Conservation (phyloP, 1,139 yeast species). For the Hyphopichia burtonii region DNA sequence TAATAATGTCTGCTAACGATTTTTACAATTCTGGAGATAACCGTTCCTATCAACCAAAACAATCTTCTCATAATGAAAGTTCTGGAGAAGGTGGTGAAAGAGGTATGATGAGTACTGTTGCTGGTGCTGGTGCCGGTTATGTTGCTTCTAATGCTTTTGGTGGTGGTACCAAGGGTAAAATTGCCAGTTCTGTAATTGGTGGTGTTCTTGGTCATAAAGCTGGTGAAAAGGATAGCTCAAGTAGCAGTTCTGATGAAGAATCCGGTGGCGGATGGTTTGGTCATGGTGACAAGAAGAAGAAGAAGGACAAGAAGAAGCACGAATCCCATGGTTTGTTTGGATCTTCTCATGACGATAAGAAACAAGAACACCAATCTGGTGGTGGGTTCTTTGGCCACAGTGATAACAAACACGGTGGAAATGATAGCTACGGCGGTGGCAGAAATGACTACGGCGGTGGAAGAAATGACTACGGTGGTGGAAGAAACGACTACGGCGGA, state of each 20-base stretch:
- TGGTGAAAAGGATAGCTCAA: conserved; percentile 30
- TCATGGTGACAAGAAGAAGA: conserved; percentile 8
- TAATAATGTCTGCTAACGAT: conserved; percentile 60
- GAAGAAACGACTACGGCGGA: conserved; percentile 9
- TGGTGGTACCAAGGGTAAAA: conserved; percentile 33
- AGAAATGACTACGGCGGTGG: conserved; percentile 11
- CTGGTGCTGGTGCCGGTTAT: conserved; percentile 65
- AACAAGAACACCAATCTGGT: conserved; percentile 1
- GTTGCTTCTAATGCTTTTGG: conserved; percentile 45
- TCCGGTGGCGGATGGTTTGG: conserved; percentile 13
- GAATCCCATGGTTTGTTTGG: background rate
- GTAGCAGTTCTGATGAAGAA: background rate
- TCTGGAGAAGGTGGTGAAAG: conserved; percentile 41
- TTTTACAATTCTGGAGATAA: conserved; percentile 52
- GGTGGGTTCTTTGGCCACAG: conserved; percentile 6
- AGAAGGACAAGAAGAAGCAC: conserved; percentile 9
- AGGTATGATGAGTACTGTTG: conserved; percentile 53
- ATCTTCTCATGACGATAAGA: background rate
- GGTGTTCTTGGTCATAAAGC: conserved; percentile 58
- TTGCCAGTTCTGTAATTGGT: conserved; percentile 55
- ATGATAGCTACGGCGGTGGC: conserved; percentile 9
- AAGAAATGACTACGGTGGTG: conserved; percentile 6
- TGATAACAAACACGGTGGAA: background rate
- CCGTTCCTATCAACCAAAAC: conserved; percentile 24
- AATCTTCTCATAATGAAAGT: conserved; percentile 17